Evolutionary conservation across 2,329 filamentous ascomycete species (phyloP).

Genomic region (Neodidymelliopsis sp.): DNA sequence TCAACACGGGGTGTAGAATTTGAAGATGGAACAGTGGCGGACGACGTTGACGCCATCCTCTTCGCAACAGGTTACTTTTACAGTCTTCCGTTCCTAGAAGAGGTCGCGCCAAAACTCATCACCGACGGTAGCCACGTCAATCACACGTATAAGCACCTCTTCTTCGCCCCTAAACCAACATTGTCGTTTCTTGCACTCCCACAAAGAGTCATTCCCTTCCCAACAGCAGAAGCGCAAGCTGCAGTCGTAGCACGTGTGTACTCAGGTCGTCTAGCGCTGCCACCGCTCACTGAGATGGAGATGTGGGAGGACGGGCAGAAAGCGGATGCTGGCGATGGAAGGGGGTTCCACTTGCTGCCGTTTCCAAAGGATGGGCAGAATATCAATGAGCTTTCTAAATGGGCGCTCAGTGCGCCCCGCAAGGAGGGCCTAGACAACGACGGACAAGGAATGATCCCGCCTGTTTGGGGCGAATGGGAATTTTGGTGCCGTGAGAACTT

Average conservation of each 20-base stretch:
- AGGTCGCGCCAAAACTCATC: conserved; percentile 66
- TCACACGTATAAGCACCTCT: conserved; percentile 79
- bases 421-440: conserved; percentile 52
- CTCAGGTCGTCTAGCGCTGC: conserved; percentile 73
- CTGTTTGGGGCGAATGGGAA: conserved; percentile 73
- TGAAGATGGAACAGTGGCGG: conserved; percentile 69
- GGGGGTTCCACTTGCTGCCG: conserved; percentile 62
- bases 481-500: conserved; percentile 76
- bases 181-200: conserved; percentile 79
- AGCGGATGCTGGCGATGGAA: conserved; percentile 55
- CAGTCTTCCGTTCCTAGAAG: conserved; percentile 74
- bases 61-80: conserved; percentile 94
- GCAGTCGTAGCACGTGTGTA: conserved; percentile 80
- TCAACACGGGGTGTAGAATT: conserved; percentile 70
- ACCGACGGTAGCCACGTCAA: conserved; percentile 74
- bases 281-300: conserved; percentile 69
- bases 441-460: conserved; percentile 69
- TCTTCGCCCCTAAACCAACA: conserved; percentile 78
- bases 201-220: conserved; percentile 88
- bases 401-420: conserved; percentile 58
- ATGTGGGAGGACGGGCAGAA: conserved; percentile 66
- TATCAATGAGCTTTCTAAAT: conserved; percentile 73
- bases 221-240: conserved; percentile 78
- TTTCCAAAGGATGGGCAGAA: conserved; percentile 72
- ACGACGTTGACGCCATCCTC: conserved; percentile 75